Evolutionary conservation across 1,284 basidiomycete species (phyloP).

Genomic region (Boletellus deceptivus): DNA sequence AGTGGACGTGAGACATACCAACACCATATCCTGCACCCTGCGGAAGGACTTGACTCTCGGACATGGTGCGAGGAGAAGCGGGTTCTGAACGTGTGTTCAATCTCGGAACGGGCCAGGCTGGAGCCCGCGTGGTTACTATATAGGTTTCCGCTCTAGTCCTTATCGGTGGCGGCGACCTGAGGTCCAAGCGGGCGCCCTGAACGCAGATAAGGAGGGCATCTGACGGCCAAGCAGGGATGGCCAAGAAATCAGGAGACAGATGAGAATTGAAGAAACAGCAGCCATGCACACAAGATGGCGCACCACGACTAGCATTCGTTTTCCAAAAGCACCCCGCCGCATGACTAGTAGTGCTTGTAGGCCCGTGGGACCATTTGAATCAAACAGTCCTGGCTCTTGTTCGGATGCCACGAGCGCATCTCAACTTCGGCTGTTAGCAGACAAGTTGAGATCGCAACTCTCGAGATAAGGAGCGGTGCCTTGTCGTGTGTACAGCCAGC

Average conservation of each 20-base stretch:
- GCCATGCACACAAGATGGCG: too few species aligned
- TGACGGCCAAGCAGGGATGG: too few species aligned
- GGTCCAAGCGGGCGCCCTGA: background rate
- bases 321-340: too few species aligned
- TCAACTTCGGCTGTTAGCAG: background rate
- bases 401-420: background rate
- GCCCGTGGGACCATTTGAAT: too few species aligned
- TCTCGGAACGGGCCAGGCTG: too few species aligned
- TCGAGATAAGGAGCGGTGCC: slow-evolving; percentile 6
- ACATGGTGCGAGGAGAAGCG: slow-evolving; percentile 18
- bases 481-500: background rate
- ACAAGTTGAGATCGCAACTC: background rate
- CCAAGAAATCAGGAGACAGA: too few species aligned
- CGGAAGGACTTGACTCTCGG: slow-evolving; percentile 43
- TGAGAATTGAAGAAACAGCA: too few species aligned
- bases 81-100: slow-evolving; percentile 3
- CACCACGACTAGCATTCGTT: too few species aligned
- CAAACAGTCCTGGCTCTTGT: too few species aligned
- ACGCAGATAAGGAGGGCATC: slow-evolving; percentile 20
- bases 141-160: slow-evolving; percentile 13
- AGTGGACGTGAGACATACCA: slow-evolving; percentile 45
- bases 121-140: background rate
- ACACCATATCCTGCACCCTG: slow-evolving; percentile 82
- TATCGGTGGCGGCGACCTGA: slow-evolving; percentile 12
- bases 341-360: too few species aligned